Evolutionary conservation across 2,329 filamentous ascomycete species (phyloP), one percentile per base, ranked within the genome.

Genomic region (Nigrograna mackinnonii): DNA sequence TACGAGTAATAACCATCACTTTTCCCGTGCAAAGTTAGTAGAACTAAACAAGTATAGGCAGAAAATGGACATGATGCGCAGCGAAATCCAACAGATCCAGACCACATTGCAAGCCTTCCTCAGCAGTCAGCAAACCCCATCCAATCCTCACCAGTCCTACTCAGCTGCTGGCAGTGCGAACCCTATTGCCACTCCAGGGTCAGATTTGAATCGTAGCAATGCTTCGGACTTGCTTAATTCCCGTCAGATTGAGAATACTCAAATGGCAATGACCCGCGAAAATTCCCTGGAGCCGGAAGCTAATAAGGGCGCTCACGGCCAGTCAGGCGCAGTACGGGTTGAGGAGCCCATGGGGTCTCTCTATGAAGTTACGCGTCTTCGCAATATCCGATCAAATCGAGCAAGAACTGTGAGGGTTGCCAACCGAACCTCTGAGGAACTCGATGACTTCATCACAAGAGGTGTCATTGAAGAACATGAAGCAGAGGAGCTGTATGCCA

Each of bases 261-360:
- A 28, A 12, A 38, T 47, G 36, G 37, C 22, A n/a, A 44, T 44
- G 31, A 47, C 44, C 22, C 37, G 41, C 19, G 44, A 47, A 17
- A 47, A 47, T 37, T 47, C 44, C 16, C 41, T 32, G 12, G 44
- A 39, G 21, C 44, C 41, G 16, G 41, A 44, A 22, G 21, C 36
- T 34, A 31, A 41, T n/a, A 26, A 41, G 6, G 37, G 35, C 9
- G 28, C 37, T 16, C 26, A 34, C 21, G 22, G 28, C 12, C 7
- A n/a, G 6, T 22, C 14, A 18, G 22, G 12, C 12, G 35, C 35
- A 6, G 35, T 38, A 6, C 35, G 6, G 5, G 38, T 43, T 12
- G 18, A 41, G 20, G 44, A 43, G 13, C 44, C 41, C 22, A 47
- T 47, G 44, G 41, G 34, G 11, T 44, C 41, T n/a, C 44, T 47